Evolutionary conservation across 2,329 filamentous ascomycete species (phyloP).

Genomic region (Fusarium luffae): DNA sequence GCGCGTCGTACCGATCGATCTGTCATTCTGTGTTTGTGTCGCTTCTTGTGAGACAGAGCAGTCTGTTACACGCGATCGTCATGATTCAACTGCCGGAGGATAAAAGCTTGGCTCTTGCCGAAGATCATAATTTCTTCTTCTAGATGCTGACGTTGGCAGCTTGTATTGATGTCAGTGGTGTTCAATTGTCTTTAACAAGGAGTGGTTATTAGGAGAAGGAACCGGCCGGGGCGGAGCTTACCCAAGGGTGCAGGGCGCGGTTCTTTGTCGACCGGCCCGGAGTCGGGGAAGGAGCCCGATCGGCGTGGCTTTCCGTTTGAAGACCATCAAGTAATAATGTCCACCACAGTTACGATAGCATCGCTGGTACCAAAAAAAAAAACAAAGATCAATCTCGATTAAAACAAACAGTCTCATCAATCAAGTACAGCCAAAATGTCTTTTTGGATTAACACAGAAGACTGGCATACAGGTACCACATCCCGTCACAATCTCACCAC

Average conservation of each 20-base stretch:
- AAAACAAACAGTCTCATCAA: background rate
- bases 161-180: background rate
- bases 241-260: background rate
- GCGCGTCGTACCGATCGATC: constrained; percentile 11
- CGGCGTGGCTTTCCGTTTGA: constrained; percentile 1
- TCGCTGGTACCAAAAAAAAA: background rate
- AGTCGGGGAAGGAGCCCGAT: background rate
- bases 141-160: background rate
- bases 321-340: background rate
- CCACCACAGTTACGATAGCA: background rate
- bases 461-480: constrained; percentile 36
- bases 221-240: no score
- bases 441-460: constrained; percentile 42
- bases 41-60: background rate
- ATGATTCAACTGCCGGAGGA: constrained; percentile 26
- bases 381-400: background rate
- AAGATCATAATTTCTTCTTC: background rate
- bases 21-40: constrained; percentile 1
- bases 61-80: background rate
- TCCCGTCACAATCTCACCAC: background rate
- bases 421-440: background rate
- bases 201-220: background rate
- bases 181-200: background rate
- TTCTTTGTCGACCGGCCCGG: background rate
- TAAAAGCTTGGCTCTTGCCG: background rate